phyloP scores from a whole-genome alignment of 768 basidiomycete species.

The Kwoniella sp. region DNA sequence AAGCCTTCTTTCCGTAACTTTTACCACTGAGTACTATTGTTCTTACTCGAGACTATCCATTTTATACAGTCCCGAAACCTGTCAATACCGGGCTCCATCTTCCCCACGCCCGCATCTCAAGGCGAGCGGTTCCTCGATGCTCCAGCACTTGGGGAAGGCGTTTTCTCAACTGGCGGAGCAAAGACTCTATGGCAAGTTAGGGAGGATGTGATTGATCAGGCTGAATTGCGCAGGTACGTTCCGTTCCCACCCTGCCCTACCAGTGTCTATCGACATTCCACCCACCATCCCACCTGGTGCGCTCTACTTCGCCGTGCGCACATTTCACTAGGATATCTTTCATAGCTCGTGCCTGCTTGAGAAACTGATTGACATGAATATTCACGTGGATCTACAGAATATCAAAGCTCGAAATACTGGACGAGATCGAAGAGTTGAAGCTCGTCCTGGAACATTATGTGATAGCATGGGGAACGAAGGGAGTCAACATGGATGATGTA shows the following conservation, averaged over 20 bases:
- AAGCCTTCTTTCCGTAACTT: not conserved
- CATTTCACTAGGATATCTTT: too few species aligned
- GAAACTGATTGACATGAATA: too few species aligned
- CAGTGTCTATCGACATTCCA: too few species aligned
- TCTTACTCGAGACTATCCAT: too few species aligned
- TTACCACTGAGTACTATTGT: too few species aligned
- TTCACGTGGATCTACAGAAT: constrained; percentile 61
- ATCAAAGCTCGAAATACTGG: constrained; percentile 77
- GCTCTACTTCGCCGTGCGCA: too few species aligned
- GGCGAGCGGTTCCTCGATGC: constrained; percentile 63
- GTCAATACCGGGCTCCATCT: constrained; percentile 70
- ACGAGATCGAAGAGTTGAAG: constrained; percentile 92
- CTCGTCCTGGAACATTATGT: constrained; percentile 87
- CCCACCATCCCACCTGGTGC: too few species aligned
- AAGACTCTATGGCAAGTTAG: constrained; percentile 73
- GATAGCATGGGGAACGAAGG: constrained; percentile 69
- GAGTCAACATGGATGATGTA: constrained; percentile 21
- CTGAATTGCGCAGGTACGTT: constrained; percentile 48
- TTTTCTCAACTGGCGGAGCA: constrained; percentile 64
- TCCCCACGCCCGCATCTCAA: constrained; percentile 64
- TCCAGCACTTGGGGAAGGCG: constrained; percentile 37
- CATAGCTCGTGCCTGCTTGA: too few species aligned
- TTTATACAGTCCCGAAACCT: constrained; percentile 67
- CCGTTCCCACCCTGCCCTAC: not conserved
- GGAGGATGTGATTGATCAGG: constrained; percentile 47